Evolutionary conservation across 2,329 filamentous ascomycete genomes (phyloP).

Genomic region (Pyrenochaeta sp.): DNA sequence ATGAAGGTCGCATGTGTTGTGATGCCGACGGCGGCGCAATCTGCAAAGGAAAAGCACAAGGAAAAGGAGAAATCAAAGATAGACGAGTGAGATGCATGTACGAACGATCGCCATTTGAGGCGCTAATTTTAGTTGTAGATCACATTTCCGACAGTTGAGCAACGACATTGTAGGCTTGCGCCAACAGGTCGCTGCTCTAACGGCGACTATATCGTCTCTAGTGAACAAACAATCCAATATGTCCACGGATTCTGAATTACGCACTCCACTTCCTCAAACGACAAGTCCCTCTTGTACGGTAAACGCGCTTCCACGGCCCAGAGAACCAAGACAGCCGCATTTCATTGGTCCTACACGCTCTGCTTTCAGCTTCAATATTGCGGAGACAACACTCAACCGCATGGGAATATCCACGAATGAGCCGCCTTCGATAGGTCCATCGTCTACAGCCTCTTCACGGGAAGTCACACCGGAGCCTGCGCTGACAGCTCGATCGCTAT

Average conservation of each 20-base stretch:
- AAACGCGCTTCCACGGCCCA: conserved; percentile 8
- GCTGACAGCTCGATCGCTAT: not conserved
- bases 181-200: conserved; percentile 20
- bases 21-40: conserved; percentile 16
- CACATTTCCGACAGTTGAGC: conserved; percentile 13
- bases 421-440: conserved; percentile 1
- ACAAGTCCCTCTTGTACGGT: conserved; percentile 15
- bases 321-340: conserved; percentile 20
- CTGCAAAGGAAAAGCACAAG: conserved; percentile 17
- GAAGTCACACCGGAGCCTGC: conserved; percentile 15
- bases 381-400: conserved; percentile 23
- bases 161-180: conserved; percentile 23
- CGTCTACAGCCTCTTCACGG: conserved; percentile 19
- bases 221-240: conserved; percentile 8
- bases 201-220: conserved; percentile 14
- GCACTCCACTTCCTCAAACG: conserved; percentile 7
- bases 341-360: conserved; percentile 31
- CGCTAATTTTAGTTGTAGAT: not conserved
- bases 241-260: not conserved
- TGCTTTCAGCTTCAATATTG: conserved; percentile 31
- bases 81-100: conserved; percentile 11
- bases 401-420: conserved; percentile 20
- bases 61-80: conserved; percentile 7
- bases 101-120: not conserved
- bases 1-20: conserved; percentile 21